phyloP scores from a whole-genome alignment of 352 stramenopile genomes.

The Phytophthora sp. region DNA sequence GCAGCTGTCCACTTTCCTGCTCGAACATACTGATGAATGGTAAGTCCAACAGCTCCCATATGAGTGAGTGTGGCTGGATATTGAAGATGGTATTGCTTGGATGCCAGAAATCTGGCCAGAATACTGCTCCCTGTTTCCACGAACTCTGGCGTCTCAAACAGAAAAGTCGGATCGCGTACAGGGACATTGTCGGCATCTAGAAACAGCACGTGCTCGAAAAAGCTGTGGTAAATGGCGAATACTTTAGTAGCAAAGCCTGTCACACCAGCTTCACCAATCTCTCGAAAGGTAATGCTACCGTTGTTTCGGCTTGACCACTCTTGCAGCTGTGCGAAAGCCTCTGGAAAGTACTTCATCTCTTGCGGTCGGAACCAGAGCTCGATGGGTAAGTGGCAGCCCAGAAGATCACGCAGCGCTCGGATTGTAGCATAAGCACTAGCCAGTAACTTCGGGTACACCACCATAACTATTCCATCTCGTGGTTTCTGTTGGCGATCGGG shows the following conservation, averaged over 20 bases:
- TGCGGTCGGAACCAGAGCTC: constrained; percentile 54
- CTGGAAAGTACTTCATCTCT: constrained; percentile 39
- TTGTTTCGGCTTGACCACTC: constrained; percentile 29
- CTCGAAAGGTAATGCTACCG: constrained; percentile 30
- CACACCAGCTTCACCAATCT: constrained; percentile 38
- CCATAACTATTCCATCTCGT: constrained; percentile 52
- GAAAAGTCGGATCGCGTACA: constrained; percentile 48
- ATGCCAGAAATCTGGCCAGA: constrained; percentile 81
- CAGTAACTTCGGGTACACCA: constrained; percentile 57
- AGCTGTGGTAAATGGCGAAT: constrained; percentile 52
- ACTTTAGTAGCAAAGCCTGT: constrained; percentile 57
- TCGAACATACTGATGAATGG: constrained; percentile 65
- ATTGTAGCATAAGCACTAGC: constrained; percentile 46
- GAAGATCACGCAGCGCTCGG: constrained; percentile 34
- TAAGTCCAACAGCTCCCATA: constrained; percentile 61
- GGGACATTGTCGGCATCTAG: constrained; percentile 66
- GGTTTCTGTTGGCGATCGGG: constrained; percentile 1
- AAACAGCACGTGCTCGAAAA: constrained; percentile 54
- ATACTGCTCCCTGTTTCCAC: constrained; percentile 48
- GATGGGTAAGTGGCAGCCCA: constrained; percentile 48
- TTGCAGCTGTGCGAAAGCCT: constrained; percentile 29
- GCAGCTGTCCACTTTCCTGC: constrained; percentile 66
- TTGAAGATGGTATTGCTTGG: constrained; percentile 65
- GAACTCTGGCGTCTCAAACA: constrained; percentile 53
- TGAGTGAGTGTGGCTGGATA: constrained; percentile 51